phyloP scores from a whole-genome alignment of 495 filamentous ascomycete species.

The Penicilliopsis zonata region DNA sequence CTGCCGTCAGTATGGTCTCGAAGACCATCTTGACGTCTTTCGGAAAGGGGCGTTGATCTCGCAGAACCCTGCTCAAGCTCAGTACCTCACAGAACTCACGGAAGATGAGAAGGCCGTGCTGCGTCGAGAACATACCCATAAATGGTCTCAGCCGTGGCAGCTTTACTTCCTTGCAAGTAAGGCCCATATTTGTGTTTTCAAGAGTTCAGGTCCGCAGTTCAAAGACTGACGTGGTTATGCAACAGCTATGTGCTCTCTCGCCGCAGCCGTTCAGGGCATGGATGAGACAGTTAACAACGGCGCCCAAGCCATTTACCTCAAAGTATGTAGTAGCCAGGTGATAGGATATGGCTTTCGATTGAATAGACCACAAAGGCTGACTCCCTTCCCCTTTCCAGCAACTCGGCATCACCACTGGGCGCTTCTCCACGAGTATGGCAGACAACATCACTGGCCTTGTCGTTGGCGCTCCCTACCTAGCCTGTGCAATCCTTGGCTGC shows the following conservation, averaged over 20 bases:
- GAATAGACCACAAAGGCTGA: too few species aligned
- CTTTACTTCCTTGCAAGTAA: slow-evolving; percentile 45
- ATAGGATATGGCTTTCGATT: slow-evolving; percentile 33
- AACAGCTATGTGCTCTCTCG: slow-evolving; percentile 32
- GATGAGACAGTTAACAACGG: slow-evolving; percentile 75
- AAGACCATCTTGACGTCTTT: slow-evolving; percentile 30
- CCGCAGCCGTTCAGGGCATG: slow-evolving; percentile 50
- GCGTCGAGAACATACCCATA: slow-evolving; percentile 35
- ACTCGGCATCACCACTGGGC: slow-evolving; percentile 14
- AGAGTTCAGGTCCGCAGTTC: not conserved
- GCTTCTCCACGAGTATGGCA: slow-evolving; percentile 10
- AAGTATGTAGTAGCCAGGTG: slow-evolving; percentile 6
- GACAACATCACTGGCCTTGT: slow-evolving; percentile 31
- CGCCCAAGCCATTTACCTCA: slow-evolving; percentile 55
- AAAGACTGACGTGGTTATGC: slow-evolving; percentile 13
- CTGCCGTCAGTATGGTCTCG: slow-evolving; percentile 28
- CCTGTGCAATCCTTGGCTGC: slow-evolving; percentile 33
- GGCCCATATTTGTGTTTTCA: too few species aligned
- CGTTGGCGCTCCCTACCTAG: slow-evolving; percentile 34
- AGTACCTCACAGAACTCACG: slow-evolving; percentile 27
- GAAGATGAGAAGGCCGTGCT: slow-evolving; percentile 34
- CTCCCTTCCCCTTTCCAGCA: slow-evolving; percentile 15
- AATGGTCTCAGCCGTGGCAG: slow-evolving; percentile 43
- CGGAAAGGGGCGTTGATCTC: slow-evolving; percentile 43
- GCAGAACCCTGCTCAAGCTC: slow-evolving; percentile 30